Evolutionary conservation across 106 monocot genomes (phyloP), one percentile per base, ranked within the genome.

Genomic region (Acorus calamus): DNA sequence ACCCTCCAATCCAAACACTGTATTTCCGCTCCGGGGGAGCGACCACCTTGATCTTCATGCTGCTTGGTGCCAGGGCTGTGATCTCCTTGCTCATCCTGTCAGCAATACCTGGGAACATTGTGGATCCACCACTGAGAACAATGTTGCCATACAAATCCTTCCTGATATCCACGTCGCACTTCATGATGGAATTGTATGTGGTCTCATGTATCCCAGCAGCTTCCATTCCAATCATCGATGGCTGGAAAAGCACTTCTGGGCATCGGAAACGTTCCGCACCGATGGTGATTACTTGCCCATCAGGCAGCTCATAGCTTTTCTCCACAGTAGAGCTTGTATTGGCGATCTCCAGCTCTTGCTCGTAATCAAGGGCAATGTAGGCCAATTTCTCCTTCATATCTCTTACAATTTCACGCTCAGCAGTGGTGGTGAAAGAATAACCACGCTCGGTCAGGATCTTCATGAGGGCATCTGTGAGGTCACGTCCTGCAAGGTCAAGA

Each of bases 371-470:
- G 14, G 58, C 58, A 14, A 58, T 42, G 43, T 42, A 58, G 14
- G 58, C 58, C 14, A 58, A 14, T 42, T 58, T 58, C 58, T 58
- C 58, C 58, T 58, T 58, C 7, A 58, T 60, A 11, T 60, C 60
- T 8, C 60, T 7, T 4, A 60, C 60, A 46, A 60, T 60, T 60
- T 60, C 60, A 7, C 60, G 60, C 14, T 60, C 60, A 6, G 60
- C 60, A 3, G 60, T 60, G 9, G 60, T 60, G 7, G 60, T 60
- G 60, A 60, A 60, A 8, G 60, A 60, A 46, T 60, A 60, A 7
- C 60, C 60, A 45, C 60, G 44, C 60, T 60, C 60, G 8, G 60
- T 60, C 44, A 60, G 60, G 45, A 60, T 60, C 60, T 60, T 60
- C 60, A 60, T 60, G 12, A 60, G 60, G 45, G 44, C 42, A 60